Base-by-base conservation (phyloP, 2,329 filamentous ascomycete genomes). In the Aureobasidium sp. region DNA sequence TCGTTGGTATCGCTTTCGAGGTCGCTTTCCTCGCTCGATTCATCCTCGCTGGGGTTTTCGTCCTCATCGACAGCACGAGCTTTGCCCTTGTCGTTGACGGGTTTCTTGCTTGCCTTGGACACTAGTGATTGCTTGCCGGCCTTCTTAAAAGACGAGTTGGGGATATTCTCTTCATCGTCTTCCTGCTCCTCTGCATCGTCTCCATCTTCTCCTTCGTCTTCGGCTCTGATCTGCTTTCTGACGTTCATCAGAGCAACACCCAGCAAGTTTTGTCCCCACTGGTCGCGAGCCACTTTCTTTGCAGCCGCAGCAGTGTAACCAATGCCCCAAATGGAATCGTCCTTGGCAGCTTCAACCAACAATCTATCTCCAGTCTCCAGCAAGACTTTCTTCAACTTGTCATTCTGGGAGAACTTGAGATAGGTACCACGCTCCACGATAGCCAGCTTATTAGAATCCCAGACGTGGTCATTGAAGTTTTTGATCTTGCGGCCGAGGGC, bases 221-320 rank as follows among this genome's bases (percentile, higher is more conserved):
- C 71, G 58, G 69, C 64, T 56, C 71, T 73, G 58, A 86, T 65
- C 58, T 71, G 70, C 58, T 65, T 70, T 57, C 83, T 75, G 22
- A 81, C 80, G 50, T 71, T 72, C 79, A 79, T 80, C 63, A 86
- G 64, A 21, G 76, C 80, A 67, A 78, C 78, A 0, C 83, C 84
- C 41, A 87, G 64, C 54, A 85, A 62, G 66, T 87, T 87, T 68
- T 77, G 54, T 0, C 84, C 84, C 84, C 83, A 87, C 3, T 65
- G 59, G 16, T 67, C 63, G 42, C 75, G 72, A 45, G 74, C 72
- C 7, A 22, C 21, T 1, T 22, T 57, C 53, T 68, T 71, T 2
- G 81, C 82, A 60, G 75, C 68, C 16, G 67, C 69, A 6, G 74
- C 77, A 2, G 61, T 68, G 60, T 79, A 85, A 5, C 84, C 84